These are phyloP conservation scores for Arthrobotrys megalospora DNA, from an alignment of 2,329 filamentous ascomycete species.

Conservation along the genomic window DNA sequence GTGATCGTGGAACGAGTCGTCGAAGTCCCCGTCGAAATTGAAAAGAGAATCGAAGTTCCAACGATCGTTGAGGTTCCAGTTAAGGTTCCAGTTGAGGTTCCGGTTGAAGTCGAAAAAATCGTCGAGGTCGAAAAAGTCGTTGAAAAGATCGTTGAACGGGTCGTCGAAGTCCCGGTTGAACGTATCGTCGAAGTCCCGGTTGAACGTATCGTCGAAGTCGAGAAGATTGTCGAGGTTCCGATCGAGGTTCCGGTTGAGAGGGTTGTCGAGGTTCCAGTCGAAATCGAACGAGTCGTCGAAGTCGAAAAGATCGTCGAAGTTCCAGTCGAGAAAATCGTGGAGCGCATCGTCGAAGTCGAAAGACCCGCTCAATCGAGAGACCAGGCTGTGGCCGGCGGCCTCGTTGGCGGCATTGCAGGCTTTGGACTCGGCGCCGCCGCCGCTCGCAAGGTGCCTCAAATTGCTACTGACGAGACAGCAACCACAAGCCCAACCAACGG, in stretches of 20 bases:
- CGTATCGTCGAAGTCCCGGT: slow-evolving; percentile 29
- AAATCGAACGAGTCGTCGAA: slow-evolving; percentile 42
- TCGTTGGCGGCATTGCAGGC: slow-evolving; percentile 30
- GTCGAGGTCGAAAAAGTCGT: slow-evolving; percentile 49
- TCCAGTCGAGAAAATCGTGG: slow-evolving; percentile 53
- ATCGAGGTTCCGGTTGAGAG: neutral
- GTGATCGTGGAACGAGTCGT: slow-evolving; percentile 44
- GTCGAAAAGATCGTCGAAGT: slow-evolving; percentile 43
- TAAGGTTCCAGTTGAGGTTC: slow-evolving; percentile 39
- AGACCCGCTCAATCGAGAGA: slow-evolving; percentile 42
- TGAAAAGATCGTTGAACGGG: slow-evolving; percentile 29
- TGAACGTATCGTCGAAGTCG: slow-evolving; percentile 26
- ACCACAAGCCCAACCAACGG: slow-evolving; percentile 48
- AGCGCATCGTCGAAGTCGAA: slow-evolving; percentile 53
- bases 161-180: slow-evolving; percentile 38
- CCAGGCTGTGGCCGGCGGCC: slow-evolving; percentile 1
- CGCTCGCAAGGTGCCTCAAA: slow-evolving; percentile 44
- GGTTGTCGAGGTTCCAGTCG: slow-evolving; percentile 23
- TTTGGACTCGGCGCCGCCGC: slow-evolving; percentile 35
- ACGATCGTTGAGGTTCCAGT: slow-evolving; percentile 19
- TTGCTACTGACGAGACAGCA: slow-evolving; percentile 54
- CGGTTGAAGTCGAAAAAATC: slow-evolving; percentile 31
- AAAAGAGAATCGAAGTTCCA: slow-evolving; percentile 37
- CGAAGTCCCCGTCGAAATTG: slow-evolving; percentile 32
- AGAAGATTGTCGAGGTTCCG: slow-evolving; percentile 42